A percentile compares a stretch with the other conserved stretches of the same genome.
These are phyloP conservation scores for Cryphonectria japonica DNA, from an alignment of 2,329 filamentous ascomycete species.

Conservation along the genomic window DNA sequence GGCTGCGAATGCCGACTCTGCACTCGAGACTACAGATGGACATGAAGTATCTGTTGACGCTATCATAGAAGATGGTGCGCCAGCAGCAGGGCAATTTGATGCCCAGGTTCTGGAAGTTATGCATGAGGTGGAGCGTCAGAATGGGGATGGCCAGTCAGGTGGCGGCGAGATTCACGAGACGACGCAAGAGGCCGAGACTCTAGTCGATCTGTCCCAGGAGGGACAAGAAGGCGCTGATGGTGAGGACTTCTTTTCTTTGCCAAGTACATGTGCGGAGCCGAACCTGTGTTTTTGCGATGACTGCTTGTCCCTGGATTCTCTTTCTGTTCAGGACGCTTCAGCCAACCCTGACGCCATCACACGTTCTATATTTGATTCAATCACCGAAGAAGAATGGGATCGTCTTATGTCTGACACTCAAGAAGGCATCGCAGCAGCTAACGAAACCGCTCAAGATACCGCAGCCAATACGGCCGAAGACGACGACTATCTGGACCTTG, in stretches of 20 bases:
- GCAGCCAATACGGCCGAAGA: slow-evolving; percentile 24
- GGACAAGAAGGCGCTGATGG: slow-evolving; percentile 22
- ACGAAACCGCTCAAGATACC: slow-evolving; percentile 17
- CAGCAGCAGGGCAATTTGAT: slow-evolving; percentile 4
- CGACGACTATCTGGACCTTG: slow-evolving; percentile 29
- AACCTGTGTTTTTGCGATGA: slow-evolving; percentile 20
- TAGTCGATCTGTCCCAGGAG: slow-evolving; percentile 8
- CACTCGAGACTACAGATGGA: neutral
- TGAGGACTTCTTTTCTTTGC: slow-evolving; percentile 22
- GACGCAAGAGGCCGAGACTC: slow-evolving; percentile 11
- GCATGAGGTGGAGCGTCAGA: neutral
- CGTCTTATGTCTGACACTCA: neutral
- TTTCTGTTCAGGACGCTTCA: neutral
- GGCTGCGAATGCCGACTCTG: neutral
- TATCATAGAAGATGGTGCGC: neutral
- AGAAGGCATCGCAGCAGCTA: slow-evolving; percentile 16
- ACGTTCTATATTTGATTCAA: neutral
- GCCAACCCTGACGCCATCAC: neutral
- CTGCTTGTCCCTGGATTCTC: slow-evolving; percentile 7
- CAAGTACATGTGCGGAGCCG: slow-evolving; percentile 7
- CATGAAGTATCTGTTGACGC: slow-evolving; percentile 4
- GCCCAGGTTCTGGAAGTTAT: slow-evolving; percentile 1
- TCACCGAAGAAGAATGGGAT: slow-evolving; percentile 11
- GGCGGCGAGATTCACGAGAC: slow-evolving; percentile 1
- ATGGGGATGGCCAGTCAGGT: neutral